Conservation (phyloP, 2,329 filamentous ascomycete genomes). For the Pseudofabraea citricarpa region DNA sequence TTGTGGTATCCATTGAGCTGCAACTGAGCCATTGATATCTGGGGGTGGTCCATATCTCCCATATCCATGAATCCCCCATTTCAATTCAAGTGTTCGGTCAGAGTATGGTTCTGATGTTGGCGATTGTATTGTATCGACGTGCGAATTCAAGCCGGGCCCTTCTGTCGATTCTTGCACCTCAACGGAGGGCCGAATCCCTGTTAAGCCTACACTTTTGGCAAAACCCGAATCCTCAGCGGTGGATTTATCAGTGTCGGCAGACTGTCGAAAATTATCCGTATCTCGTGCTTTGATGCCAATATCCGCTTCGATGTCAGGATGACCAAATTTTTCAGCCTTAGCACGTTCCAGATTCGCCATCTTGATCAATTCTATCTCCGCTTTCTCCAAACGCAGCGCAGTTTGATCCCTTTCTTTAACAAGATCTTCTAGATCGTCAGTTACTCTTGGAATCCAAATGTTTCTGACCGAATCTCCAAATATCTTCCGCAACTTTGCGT, state of each 20-base stretch:
- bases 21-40: constrained; percentile 30
- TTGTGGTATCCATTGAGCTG: constrained; percentile 30
- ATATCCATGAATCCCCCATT: constrained; percentile 11
- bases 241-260: background rate
- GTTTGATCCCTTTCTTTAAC: constrained; percentile 54
- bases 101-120: background rate
- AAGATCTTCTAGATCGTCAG: constrained; percentile 52
- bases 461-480: constrained; percentile 59
- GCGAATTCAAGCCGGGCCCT: background rate
- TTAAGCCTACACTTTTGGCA: background rate
- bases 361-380: constrained; percentile 59
- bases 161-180: background rate
- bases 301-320: constrained; percentile 28
- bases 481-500: constrained; percentile 51
- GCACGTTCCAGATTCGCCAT: constrained; percentile 50
- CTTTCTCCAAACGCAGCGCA: constrained; percentile 57
- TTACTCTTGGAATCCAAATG: constrained; percentile 58
- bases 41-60: constrained; percentile 15
- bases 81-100: constrained; percentile 7
- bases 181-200: background rate
- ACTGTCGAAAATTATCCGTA: background rate
- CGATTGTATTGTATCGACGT: background rate
- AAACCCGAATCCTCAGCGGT: background rate
- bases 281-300: too few species aligned
- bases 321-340: constrained; percentile 47